Conservation (phyloP, 192 early-diverging fungal genomes). For the Coemansia sp. region DNA sequence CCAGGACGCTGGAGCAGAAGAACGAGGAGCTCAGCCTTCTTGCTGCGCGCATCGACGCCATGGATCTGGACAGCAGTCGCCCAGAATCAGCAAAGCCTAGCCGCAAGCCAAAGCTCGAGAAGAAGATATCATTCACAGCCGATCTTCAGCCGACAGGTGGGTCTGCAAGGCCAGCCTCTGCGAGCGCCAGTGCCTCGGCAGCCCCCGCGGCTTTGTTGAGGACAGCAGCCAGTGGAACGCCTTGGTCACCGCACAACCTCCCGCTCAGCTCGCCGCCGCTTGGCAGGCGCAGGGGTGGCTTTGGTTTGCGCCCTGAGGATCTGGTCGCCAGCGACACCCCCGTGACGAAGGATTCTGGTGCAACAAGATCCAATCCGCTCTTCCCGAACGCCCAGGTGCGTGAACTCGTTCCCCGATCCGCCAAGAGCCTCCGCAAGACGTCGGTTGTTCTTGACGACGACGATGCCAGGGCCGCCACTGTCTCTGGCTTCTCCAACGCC, state of each 20-base stretch:
- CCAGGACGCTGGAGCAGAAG: conserved; percentile 36
- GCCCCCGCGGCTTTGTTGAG: conserved; percentile 3
- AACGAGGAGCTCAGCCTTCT: conserved; percentile 53
- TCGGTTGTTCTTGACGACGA: conserved; percentile 32
- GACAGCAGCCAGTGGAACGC: conserved; percentile 38
- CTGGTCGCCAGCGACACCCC: conserved; percentile 9
- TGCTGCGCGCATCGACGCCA: conserved; percentile 17
- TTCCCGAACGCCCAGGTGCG: conserved; percentile 44
- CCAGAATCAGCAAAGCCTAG: neutral
- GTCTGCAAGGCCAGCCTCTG: neutral
- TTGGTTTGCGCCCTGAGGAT: conserved; percentile 36
- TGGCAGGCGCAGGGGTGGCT: conserved; percentile 23
- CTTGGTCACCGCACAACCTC: conserved; percentile 34
- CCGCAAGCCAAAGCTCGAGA: neutral
- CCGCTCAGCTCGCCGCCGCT: conserved; percentile 19
- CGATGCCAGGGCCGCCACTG: neutral
- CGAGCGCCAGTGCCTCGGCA: neutral
- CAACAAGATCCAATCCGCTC: conserved; percentile 3
- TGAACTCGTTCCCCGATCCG: conserved; percentile 37
- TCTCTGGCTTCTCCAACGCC: conserved; percentile 22
- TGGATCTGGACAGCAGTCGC: conserved; percentile 8
- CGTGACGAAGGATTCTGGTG: neutral
- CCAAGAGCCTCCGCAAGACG: conserved; percentile 29
- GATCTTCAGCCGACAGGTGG: neutral
- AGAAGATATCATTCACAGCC: neutral